These are phyloP conservation scores for Petunia axillaris DNA, from an alignment of 257 asterid species.

Conservation along the genomic window DNA sequence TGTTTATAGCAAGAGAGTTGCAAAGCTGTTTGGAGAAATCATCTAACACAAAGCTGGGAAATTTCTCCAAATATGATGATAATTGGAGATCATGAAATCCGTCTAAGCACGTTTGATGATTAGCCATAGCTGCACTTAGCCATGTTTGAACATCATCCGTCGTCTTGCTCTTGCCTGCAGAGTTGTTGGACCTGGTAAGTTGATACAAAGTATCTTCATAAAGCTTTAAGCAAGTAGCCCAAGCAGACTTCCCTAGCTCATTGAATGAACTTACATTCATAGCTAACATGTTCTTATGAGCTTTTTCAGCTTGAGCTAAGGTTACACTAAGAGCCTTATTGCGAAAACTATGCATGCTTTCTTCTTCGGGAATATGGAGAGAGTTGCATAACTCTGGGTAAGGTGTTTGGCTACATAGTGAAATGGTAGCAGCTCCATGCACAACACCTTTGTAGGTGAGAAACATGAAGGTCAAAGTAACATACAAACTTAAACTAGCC, in stretches of 20 bases:
- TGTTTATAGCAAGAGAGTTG: neutral
- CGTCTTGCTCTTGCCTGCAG: neutral
- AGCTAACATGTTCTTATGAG: conserved; percentile 41
- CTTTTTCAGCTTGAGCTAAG: conserved; percentile 44
- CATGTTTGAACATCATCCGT: neutral
- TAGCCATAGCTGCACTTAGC: neutral
- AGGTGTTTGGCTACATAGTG: conserved; percentile 56
- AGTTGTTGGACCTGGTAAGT: conserved; percentile 33
- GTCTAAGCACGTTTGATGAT: neutral
- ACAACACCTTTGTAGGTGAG: neutral
- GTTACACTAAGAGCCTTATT: conserved; percentile 44
- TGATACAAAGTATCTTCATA: conserved; percentile 49
- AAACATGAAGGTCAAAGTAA: neutral
- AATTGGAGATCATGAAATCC: neutral
- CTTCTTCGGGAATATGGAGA: conserved; percentile 33
- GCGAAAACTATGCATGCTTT: conserved; percentile 32
- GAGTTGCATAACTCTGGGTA: conserved; percentile 55
- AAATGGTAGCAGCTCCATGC: conserved; percentile 30
- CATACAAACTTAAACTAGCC: neutral
- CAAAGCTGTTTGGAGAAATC: too few relatives aligned
- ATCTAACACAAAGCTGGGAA: too few relatives aligned
- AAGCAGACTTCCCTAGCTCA: conserved; percentile 50
- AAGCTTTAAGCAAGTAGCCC: conserved; percentile 58
- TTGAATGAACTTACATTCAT: conserved; percentile 43
- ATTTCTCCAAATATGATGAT: too few relatives aligned